Evolutionary conservation across 768 basidiomycete species (phyloP), one percentile per base, ranked within the genome.

Genomic region (Mycena amicta): DNA sequence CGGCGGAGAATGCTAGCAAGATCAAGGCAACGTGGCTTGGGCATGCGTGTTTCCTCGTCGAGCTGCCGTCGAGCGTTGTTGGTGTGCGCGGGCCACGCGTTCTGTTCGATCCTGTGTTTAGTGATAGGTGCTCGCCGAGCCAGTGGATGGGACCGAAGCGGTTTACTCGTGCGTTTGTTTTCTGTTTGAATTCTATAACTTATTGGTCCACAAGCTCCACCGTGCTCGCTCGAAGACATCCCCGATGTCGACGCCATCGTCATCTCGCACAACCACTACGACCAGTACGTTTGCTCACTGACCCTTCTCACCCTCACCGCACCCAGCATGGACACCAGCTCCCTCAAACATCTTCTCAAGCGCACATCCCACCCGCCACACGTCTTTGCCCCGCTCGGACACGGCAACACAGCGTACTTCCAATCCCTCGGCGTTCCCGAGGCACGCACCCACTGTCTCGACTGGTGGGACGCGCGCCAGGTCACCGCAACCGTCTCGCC

Each of bases 191-290:
- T n/a, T n/a, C n/a, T n/a, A n/a, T n/a, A n/a, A n/a, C n/a, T n/a
- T n/a, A n/a, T n/a, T n/a, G n/a, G n/a, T 37, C 30, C 29, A 13
- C 30, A 15, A 22, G 79, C 73, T 4, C 69, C 80, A 1, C 80
- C 84, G 0, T 83, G 83, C 53, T 66, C 74, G 26, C 74, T 84
- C 23, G 74, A 80, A 39, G 82, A 85, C 2, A 74, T 87, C 43
- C 85, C 86, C 0, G 79, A 84, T 37, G 65, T 88, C 12, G 85
- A 88, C 65, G 80, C 78, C n/a, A 75, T 88, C 27, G 80, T 84
- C 5, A 84, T 87, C 54, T 83, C 80, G 77, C 81, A 82, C 64
- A 76, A 82, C 53, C 80, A 81, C 65, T 82, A 81, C 57, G 80
- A 82, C 62, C 82, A 81, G 76, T 78, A n/a, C n/a, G n/a, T n/a